A percentile compares a stretch with the other conserved stretches of the same genome.
Evolutionary conservation across 495 filamentous ascomycete genomes (phyloP).

Genomic region (Daldinia caldariorum): DNA sequence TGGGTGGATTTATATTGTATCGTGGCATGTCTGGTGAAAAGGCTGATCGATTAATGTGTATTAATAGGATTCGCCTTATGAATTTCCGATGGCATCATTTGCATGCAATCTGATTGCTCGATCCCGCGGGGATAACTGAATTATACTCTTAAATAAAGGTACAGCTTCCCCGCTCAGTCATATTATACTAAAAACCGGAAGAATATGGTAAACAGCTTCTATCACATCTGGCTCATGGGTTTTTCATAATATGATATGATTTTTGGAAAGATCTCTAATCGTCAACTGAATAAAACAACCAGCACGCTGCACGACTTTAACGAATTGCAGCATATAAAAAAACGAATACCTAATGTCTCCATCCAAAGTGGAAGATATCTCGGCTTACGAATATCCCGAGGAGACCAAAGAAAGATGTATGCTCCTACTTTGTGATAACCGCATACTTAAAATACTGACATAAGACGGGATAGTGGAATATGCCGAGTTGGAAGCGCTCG

Average conservation of each 20-base stretch:
- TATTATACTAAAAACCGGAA: background rate
- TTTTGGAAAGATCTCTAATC: too few species aligned
- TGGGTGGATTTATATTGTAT: too few species aligned
- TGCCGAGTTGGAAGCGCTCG: slow-evolving; percentile 58
- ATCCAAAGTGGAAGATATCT: slow-evolving; percentile 8
- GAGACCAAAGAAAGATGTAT: slow-evolving; percentile 34
- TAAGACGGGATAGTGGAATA: slow-evolving; percentile 40
- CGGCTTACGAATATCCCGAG: slow-evolving; percentile 29
- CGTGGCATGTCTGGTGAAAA: background rate
- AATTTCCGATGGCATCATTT: slow-evolving; percentile 35
- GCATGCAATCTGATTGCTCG: slow-evolving; percentile 7
- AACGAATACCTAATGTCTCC: too few species aligned
- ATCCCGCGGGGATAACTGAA: slow-evolving; percentile 9
- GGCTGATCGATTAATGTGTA: background rate
- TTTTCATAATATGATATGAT: too few species aligned
- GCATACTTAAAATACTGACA: background rate
- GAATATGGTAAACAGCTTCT: background rate
- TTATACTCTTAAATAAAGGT: slow-evolving; percentile 1
- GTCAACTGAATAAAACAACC: too few species aligned
- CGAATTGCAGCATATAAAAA: too few species aligned
- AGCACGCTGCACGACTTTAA: too few species aligned
- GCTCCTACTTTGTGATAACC: background rate
- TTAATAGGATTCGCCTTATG: slow-evolving; percentile 19
- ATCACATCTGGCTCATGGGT: too few species aligned
- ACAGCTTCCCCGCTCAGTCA: slow-evolving; percentile 31